Percentiles rank a stretch among this genome's conserved stretches.
phyloP scores from a whole-genome alignment of 805 yeast species.

The Ogataea pini region DNA sequence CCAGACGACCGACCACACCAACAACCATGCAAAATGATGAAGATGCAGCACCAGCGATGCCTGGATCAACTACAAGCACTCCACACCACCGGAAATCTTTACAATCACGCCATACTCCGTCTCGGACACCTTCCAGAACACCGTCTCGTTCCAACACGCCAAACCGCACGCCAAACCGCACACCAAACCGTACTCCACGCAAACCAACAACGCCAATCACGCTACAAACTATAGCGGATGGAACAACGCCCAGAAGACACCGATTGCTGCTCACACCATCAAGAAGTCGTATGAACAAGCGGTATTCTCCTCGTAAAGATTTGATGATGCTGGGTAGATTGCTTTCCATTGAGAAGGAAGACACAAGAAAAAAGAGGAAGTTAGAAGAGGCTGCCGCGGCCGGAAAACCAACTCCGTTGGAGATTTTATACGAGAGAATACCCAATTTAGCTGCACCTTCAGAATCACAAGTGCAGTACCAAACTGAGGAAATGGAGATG shows the following conservation, averaged over 20 bases:
- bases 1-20: constrained; percentile 11
- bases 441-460: constrained; percentile 6
- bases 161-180: constrained; percentile 15
- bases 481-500: not conserved
- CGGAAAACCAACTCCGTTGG: constrained; percentile 13
- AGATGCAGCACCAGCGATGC: not conserved
- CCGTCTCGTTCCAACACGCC: constrained; percentile 22
- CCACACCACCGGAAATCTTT: constrained; percentile 7
- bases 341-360: constrained; percentile 29
- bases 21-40: not conserved
- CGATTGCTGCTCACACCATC: constrained; percentile 32
- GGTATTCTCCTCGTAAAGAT: constrained; percentile 37
- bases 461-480: constrained; percentile 1
- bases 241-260: constrained; percentile 34
- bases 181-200: constrained; percentile 25
- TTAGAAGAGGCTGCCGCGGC: constrained; percentile 9
- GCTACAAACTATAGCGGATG: constrained; percentile 32
- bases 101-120: constrained; percentile 8
- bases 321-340: constrained; percentile 33
- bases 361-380: constrained; percentile 21
- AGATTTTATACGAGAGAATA: constrained; percentile 18
- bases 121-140: constrained; percentile 12
- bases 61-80: constrained; percentile 3
- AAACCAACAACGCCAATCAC: constrained; percentile 37
- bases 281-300: constrained; percentile 21